Conservation (phyloP, 352 stramenopile genomes). For the Globisporangium cederbergense region DNA sequence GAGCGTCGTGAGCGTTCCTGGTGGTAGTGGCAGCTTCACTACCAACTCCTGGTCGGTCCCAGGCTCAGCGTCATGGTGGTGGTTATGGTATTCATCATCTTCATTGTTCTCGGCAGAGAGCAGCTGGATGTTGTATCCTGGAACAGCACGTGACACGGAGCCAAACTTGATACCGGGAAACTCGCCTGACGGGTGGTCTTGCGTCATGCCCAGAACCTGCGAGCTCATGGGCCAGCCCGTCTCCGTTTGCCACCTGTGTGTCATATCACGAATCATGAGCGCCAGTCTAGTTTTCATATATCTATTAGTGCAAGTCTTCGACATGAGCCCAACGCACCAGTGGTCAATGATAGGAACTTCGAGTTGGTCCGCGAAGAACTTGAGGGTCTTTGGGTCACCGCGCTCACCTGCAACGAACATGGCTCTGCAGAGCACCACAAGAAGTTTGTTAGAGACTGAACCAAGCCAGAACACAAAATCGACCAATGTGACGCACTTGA, state of each 20-base stretch:
- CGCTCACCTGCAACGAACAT: slow-evolving; percentile 89
- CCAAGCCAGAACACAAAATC: neutral
- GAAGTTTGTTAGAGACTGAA: neutral
- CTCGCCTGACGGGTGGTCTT: slow-evolving; percentile 31
- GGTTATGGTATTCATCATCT: slow-evolving; percentile 37
- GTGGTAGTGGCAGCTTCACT: slow-evolving; percentile 83
- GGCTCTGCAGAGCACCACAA: slow-evolving; percentile 24
- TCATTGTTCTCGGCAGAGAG: slow-evolving; percentile 41
- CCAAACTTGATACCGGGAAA: slow-evolving; percentile 59
- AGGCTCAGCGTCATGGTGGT: slow-evolving; percentile 53
- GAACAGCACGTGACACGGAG: slow-evolving; percentile 61
- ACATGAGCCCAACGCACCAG: slow-evolving; percentile 28
- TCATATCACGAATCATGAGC: too few relatives aligned
- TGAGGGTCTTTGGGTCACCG: slow-evolving; percentile 84
- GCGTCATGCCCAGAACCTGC: slow-evolving; percentile 69
- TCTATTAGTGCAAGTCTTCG: too few relatives aligned
- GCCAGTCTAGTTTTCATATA: too few relatives aligned
- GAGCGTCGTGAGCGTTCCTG: slow-evolving; percentile 72
- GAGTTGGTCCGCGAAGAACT: slow-evolving; percentile 66
- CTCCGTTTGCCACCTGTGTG: slow-evolving; percentile 77
- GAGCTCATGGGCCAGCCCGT: slow-evolving; percentile 79
- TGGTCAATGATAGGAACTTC: slow-evolving; percentile 77
- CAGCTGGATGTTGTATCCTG: slow-evolving; percentile 82
- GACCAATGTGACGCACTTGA: slow-evolving; percentile 40
- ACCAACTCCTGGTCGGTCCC: slow-evolving; percentile 62